These are phyloP conservation scores for Wickerhamomyces sydowiorum DNA, from an alignment of 805 yeast species.

Conservation along the genomic window DNA sequence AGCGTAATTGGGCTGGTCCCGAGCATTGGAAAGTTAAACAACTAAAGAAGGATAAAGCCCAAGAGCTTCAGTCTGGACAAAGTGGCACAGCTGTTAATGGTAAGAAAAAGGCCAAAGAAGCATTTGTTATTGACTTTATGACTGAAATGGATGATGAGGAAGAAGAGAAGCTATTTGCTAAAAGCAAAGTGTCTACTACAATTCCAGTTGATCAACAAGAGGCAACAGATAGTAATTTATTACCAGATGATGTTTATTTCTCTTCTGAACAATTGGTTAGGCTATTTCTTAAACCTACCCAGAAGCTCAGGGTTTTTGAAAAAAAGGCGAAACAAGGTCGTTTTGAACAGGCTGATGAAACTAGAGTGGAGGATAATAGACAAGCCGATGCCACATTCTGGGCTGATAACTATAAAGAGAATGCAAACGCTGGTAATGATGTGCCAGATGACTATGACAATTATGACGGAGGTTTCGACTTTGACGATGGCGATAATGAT, in stretches of 20 bases:
- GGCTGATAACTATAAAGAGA: constrained; percentile 54
- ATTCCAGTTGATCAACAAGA: constrained; percentile 36
- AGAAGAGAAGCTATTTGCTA: constrained; percentile 35
- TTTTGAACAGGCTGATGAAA: constrained; percentile 3
- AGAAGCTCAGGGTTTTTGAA: constrained; percentile 31
- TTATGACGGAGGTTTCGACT: constrained; percentile 29
- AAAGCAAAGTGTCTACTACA: constrained; percentile 28
- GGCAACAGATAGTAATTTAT: constrained; percentile 38
- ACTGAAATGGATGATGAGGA: constrained; percentile 27
- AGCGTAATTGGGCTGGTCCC: constrained; percentile 81
- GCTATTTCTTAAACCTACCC: constrained; percentile 62
- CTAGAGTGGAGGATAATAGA: constrained; percentile 19
- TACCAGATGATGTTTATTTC: constrained; percentile 74
- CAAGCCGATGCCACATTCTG: constrained; percentile 65
- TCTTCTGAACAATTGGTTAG: constrained; percentile 61
- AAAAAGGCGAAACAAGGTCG: constrained; percentile 5
- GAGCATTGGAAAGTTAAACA: constrained; percentile 85
- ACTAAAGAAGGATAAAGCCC: constrained; percentile 34
- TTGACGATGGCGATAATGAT: constrained; percentile 29
- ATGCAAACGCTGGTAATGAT: constrained; percentile 31
- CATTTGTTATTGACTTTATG: constrained; percentile 38
- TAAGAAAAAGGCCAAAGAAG: constrained; percentile 25
- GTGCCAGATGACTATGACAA: constrained; percentile 25
- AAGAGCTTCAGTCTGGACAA: constrained; percentile 3
- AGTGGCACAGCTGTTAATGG: constrained; percentile 1